Evolutionary conservation across 768 basidiomycete genomes (phyloP).

Genomic region (Cubamyces sp.): DNA sequence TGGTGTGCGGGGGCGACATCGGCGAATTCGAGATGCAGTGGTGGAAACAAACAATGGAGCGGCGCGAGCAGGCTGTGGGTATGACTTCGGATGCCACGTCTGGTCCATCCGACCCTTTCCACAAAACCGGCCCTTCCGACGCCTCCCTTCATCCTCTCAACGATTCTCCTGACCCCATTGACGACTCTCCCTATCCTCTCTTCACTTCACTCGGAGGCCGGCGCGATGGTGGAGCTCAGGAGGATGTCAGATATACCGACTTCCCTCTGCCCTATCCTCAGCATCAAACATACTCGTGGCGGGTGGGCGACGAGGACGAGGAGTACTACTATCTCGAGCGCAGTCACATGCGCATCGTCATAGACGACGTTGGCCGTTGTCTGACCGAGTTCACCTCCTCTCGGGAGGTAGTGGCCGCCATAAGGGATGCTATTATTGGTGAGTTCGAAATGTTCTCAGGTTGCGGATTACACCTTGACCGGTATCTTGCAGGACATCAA

Average conservation of each 20-base stretch:
- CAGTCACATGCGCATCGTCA: conserved; percentile 15
- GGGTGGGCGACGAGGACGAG: not conserved
- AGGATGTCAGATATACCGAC: not conserved
- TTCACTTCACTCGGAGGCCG: no score
- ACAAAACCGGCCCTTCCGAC: no score
- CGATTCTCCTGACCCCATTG: no score
- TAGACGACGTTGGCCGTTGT: conserved; percentile 1
- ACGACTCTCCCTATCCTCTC: no score
- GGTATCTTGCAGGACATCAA: no score
- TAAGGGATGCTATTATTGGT: not conserved
- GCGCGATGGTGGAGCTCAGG: no score
- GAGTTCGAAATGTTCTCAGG: no score
- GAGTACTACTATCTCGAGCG: conserved; percentile 6
- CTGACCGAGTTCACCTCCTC: conserved; percentile 2
- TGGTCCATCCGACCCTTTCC: no score
- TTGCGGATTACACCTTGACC: no score
- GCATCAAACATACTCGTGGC: conserved; percentile 14
- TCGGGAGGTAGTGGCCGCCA: not conserved
- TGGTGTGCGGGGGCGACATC: conserved; percentile 11
- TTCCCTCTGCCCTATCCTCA: conserved; percentile 1
- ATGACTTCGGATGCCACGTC: no score
- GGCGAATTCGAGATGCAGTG: not conserved
- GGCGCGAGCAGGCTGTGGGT: no score
- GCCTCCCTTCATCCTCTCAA: not conserved
- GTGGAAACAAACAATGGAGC: conserved; percentile 2